Conservation (phyloP, 148 eudicot genomes). For the Nepenthes mirabilis region DNA sequence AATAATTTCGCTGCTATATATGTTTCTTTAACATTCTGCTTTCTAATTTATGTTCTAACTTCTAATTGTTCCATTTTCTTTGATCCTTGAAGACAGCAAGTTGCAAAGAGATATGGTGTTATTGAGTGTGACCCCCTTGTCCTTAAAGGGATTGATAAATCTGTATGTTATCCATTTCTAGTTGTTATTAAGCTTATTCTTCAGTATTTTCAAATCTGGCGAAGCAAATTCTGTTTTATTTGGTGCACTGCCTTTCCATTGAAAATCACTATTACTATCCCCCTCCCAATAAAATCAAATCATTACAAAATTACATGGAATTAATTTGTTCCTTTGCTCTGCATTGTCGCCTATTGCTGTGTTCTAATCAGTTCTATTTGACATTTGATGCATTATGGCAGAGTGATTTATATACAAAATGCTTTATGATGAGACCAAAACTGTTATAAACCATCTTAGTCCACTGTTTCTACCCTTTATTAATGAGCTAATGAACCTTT, state of each 20-base stretch:
- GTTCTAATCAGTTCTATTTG: too few relatives aligned
- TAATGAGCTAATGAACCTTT: conserved; percentile 6
- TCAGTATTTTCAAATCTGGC: neutral
- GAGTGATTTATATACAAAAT: too few relatives aligned
- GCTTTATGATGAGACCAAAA: too few relatives aligned
- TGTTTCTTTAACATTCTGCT: too few relatives aligned
- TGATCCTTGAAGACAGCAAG: conserved; percentile 37
- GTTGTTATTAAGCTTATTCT: neutral
- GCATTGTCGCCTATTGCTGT: too few relatives aligned
- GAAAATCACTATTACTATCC: too few relatives aligned
- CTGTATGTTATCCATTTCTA: conserved; percentile 37
- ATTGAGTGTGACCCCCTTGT: conserved; percentile 79
- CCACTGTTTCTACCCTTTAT: neutral
- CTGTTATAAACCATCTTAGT: too few relatives aligned
- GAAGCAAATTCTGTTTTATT: neutral
- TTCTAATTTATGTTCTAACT: neutral
- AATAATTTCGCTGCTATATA: too few relatives aligned
- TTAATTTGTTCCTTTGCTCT: too few relatives aligned
- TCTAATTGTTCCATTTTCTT: conserved; percentile 1
- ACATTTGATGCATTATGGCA: too few relatives aligned
- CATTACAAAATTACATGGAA: too few relatives aligned
- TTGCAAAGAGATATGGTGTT: conserved; percentile 56
- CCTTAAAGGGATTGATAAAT: conserved; percentile 56
- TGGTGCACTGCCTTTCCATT: neutral
- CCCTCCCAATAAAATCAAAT: too few relatives aligned